These are phyloP conservation scores for Xylaria sp. DNA, from an alignment of 2,329 filamentous ascomycete genomes.

Conservation along the genomic window DNA sequence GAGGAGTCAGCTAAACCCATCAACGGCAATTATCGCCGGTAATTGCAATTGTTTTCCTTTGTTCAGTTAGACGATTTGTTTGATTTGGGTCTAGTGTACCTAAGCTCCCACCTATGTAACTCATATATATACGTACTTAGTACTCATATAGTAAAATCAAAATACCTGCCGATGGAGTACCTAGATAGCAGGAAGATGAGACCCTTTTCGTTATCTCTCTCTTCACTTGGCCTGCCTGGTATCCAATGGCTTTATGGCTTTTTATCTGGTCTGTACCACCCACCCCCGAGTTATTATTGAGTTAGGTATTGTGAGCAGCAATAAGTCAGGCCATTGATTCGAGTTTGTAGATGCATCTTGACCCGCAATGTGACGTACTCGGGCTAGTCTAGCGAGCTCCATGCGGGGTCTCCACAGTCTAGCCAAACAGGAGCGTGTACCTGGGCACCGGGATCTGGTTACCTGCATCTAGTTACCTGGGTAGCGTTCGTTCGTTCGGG, in stretches of 20 bases:
- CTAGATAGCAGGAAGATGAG: neutral
- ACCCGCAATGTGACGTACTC: neutral
- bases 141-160: neutral
- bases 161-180: neutral
- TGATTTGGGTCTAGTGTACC: neutral
- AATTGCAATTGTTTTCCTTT: neutral
- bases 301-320: neutral
- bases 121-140: neutral
- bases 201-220: neutral
- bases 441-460: too few relatives aligned
- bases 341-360: neutral
- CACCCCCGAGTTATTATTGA: too few relatives aligned
- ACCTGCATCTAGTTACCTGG: too few relatives aligned
- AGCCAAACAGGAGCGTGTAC: neutral
- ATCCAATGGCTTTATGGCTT: neutral
- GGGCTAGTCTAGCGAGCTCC: neutral
- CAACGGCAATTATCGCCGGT: neutral
- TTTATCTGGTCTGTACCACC: neutral
- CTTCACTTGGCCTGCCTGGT: neutral
- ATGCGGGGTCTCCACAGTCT: constrained; percentile 4
- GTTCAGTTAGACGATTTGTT: neutral
- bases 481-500: too few relatives aligned
- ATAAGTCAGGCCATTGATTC: neutral
- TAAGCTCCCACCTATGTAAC: neutral
- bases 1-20: neutral